Evolutionary conservation across 345 rosid species (phyloP), one percentile per base, ranked within the genome.

Genomic region (Geranium brycei): DNA sequence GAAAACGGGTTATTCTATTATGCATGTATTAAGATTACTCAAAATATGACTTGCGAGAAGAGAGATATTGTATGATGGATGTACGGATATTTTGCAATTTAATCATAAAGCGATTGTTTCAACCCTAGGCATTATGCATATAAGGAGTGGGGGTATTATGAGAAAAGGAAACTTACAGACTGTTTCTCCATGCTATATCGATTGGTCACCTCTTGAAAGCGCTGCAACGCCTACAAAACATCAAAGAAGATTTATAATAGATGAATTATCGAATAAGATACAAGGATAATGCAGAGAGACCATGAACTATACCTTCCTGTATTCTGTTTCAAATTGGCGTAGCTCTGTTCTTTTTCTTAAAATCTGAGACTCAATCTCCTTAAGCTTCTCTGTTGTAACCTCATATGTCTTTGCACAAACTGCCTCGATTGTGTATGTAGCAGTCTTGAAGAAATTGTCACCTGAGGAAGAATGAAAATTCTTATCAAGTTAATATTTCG

Each of bases 401-500:
- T 91, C 96, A 19, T 85, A 91, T 5, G 91, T 62, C 78, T 82
- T 85, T n/a, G 92, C 85, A 83, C 97, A 90, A 32, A 95, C 87
- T 59, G 99, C 97, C 84, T 91, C 99, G 16, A 95, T 88, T 16
- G 91, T 85, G 73, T 95, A 95, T 51, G 87, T 64, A 38, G 96
- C 97, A 73, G 96, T 85, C 79, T 95, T 95, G 69, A 95, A 95
- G 76, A 95, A 95, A 70, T 95, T 95, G 80, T 95, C 97, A 23
- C 99, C 99, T 95, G 82, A 66, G 31, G 38, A 76, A 72, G 63
- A 53, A 64, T 47, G 53, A 47, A 47, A 2, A 6, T 8, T 47
- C 11, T 13, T 10, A 47, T 47, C 53, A 47, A 8, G 11, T 47
- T 47, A 13, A 7, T 41, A 41, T 13, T 47, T 47, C 13, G 14